A percentile compares a stretch with the other conserved stretches of the same genome.
Conservation (phyloP, 768 basidiomycete species). For the Rickenella mellea region DNA sequence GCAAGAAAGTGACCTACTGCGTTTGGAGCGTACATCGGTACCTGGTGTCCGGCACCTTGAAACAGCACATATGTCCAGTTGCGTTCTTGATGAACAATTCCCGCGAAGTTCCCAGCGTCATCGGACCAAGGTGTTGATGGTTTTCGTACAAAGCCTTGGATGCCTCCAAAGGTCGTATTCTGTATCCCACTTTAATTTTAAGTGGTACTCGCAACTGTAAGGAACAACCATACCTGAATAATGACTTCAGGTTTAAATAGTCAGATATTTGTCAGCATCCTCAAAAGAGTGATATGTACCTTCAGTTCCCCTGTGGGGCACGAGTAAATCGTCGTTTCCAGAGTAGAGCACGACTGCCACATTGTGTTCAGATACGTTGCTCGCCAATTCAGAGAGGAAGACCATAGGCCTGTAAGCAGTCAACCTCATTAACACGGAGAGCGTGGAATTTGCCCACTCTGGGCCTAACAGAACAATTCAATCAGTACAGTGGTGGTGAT, state of each 20-base stretch:
- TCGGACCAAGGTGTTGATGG: slow-evolving; percentile 64
- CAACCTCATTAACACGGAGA: neutral
- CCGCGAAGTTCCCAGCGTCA: slow-evolving; percentile 48
- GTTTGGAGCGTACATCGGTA: slow-evolving; percentile 24
- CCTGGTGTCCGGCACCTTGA: slow-evolving; percentile 28
- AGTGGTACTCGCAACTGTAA: neutral
- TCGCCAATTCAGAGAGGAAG: slow-evolving; percentile 55
- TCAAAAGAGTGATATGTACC: slow-evolving; percentile 23
- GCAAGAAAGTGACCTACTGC: slow-evolving; percentile 35
- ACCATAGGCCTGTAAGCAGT: slow-evolving; percentile 39
- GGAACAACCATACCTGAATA: neutral
- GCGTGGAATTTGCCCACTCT: neutral
- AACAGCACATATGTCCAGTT: slow-evolving; percentile 39
- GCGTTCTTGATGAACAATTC: slow-evolving; percentile 71
- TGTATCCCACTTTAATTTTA: neutral
- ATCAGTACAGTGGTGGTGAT: neutral
- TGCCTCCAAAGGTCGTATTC: slow-evolving; percentile 36
- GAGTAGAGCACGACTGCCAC: slow-evolving; percentile 53
- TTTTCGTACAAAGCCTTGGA: slow-evolving; percentile 60
- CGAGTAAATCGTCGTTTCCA: slow-evolving; percentile 60
- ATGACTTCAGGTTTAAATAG: neutral
- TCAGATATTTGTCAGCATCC: neutral
- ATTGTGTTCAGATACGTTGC: slow-evolving; percentile 44
- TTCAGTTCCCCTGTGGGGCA: slow-evolving; percentile 56
- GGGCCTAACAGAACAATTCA: slow-evolving; percentile 24